These are phyloP conservation scores for Solanum boliviense DNA, from an alignment of 257 asterid species.

Conservation along the genomic window DNA sequence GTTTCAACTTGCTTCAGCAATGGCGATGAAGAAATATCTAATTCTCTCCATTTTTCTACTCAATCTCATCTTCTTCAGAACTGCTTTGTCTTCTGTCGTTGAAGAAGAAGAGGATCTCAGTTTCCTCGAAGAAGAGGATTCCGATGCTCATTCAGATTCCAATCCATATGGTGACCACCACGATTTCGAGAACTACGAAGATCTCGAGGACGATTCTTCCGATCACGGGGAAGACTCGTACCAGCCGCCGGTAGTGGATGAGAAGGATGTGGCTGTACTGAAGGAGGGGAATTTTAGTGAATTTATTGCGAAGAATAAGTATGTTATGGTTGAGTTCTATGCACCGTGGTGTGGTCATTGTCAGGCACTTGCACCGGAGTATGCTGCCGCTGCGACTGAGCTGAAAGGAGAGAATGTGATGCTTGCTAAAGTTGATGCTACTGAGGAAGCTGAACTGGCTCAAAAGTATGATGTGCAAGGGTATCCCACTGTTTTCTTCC, in stretches of 20 bases:
- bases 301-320: conserved; percentile 50
- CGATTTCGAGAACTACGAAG: conserved; percentile 70
- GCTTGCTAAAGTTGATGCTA: conserved; percentile 88
- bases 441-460: conserved; percentile 59
- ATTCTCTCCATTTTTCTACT: conserved; percentile 33
- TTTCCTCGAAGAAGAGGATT: conserved; percentile 48
- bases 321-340: conserved; percentile 90
- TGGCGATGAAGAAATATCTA: neutral
- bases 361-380: conserved; percentile 79
- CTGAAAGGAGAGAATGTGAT: conserved; percentile 47
- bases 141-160: conserved; percentile 9
- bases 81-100: conserved; percentile 4
- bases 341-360: conserved; percentile 99
- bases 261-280: conserved; percentile 70
- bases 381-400: conserved; percentile 94
- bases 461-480: conserved; percentile 77
- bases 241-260: conserved; percentile 48
- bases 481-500: conserved; percentile 68
- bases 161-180: conserved; percentile 20
- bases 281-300: conserved; percentile 64
- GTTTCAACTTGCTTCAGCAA: neutral
- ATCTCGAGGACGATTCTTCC: conserved; percentile 30
- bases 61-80: conserved; percentile 17
- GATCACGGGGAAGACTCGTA: conserved; percentile 19
- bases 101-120: conserved; percentile 80